Percentiles rank a stretch among this genome's conserved stretches.
Conservation (phyloP, 1,139 yeast genomes). For the Pichia cactophila region DNA sequence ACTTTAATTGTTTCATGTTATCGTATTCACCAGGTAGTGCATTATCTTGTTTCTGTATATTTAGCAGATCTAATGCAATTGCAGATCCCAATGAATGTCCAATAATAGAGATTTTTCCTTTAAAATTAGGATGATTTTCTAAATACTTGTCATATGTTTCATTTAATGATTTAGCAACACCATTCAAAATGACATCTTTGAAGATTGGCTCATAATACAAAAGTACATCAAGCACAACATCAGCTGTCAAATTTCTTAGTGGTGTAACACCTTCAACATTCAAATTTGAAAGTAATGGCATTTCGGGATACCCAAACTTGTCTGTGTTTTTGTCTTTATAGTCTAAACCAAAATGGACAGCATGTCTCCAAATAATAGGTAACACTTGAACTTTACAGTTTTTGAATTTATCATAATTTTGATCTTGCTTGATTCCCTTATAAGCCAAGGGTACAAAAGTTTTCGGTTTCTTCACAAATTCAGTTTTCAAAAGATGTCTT, state of each 20-base stretch:
- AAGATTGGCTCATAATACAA: conserved; percentile 77
- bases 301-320: conserved; percentile 30
- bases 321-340: conserved; percentile 28
- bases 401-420: conserved; percentile 22
- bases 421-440: conserved; percentile 16
- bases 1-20: conserved; percentile 39
- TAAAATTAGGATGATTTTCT: conserved; percentile 62
- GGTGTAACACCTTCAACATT: conserved; percentile 79
- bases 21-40: conserved; percentile 24
- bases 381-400: conserved; percentile 67
- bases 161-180: conserved; percentile 68
- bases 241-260: conserved; percentile 70
- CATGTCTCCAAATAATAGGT: conserved; percentile 75
- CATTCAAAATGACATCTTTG: conserved; percentile 51
- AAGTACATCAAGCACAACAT: conserved; percentile 78
- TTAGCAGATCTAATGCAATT: conserved; percentile 69
- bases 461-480: conserved; percentile 41
- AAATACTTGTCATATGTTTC: conserved; percentile 52
- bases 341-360: conserved; percentile 50
- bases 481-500: conserved; percentile 54
- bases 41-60: conserved; percentile 42
- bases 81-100: conserved; percentile 94
- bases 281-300: conserved; percentile 65
- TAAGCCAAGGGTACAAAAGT: conserved; percentile 33
- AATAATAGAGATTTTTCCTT: conserved; percentile 71